Conservation (phyloP, 2,329 filamentous ascomycete species). For the Epichloe bromicola region DNA sequence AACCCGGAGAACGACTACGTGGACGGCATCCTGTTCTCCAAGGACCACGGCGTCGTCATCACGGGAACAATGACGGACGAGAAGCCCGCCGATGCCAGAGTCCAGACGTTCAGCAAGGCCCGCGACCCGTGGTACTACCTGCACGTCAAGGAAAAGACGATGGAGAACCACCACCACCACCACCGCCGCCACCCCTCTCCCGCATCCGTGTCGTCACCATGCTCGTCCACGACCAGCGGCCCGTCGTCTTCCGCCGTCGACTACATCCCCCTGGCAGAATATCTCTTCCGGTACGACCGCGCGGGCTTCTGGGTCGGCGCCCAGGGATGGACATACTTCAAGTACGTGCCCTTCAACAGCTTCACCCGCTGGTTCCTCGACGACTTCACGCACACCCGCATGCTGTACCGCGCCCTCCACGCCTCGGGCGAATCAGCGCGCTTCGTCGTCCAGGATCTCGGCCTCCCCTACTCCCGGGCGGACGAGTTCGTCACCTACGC, state of each 20-base stretch:
- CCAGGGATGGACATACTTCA: conserved; percentile 55
- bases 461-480: conserved; percentile 38
- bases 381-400: conserved; percentile 60
- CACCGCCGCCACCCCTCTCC: conserved; percentile 3
- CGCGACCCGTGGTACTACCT: conserved; percentile 68
- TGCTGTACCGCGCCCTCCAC: conserved; percentile 62
- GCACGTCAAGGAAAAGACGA: conserved; percentile 42
- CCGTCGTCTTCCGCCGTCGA: conserved; percentile 26
- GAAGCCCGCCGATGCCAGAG: conserved; percentile 21
- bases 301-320: conserved; percentile 63
- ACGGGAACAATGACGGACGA: conserved; percentile 49
- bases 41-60: conserved; percentile 51
- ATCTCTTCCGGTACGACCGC: conserved; percentile 65
- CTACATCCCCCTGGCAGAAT: conserved; percentile 55
- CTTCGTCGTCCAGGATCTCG: conserved; percentile 58
- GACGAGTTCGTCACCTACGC: conserved; percentile 44
- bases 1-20: conserved; percentile 49
- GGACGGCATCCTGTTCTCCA: conserved; percentile 56
- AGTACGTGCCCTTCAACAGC: conserved; percentile 48
- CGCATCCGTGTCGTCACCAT: conserved; percentile 8
- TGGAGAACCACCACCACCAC: not conserved
- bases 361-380: conserved; percentile 57
- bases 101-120: conserved; percentile 44
- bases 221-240: conserved; percentile 4
- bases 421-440: conserved; percentile 50